phyloP scores from a whole-genome alignment of 345 rosid species.

The Erodium maritimum region DNA sequence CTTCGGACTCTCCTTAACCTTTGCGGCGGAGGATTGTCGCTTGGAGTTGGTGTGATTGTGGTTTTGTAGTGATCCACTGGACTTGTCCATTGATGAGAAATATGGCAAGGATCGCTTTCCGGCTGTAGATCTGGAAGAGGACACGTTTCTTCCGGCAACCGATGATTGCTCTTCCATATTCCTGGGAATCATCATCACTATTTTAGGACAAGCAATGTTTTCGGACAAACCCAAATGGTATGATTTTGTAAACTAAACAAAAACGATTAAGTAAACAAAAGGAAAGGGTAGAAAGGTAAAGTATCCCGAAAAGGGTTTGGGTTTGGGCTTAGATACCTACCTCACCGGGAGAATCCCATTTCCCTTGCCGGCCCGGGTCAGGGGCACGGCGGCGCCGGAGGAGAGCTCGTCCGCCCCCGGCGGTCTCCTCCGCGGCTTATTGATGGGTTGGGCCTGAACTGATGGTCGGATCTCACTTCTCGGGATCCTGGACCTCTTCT shows the following conservation, averaged over 20 bases:
- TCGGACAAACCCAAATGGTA: too few species aligned
- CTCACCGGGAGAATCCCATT: too few species aligned
- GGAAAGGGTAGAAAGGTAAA: too few species aligned
- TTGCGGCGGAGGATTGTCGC: too few species aligned
- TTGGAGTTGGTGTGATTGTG: too few species aligned
- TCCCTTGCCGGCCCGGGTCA: too few species aligned
- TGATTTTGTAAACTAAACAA: too few species aligned
- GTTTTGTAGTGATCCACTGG: slow-evolving; percentile 20
- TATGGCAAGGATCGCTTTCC: slow-evolving; percentile 42
- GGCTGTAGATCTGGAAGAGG: slow-evolving; percentile 38
- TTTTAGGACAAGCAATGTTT: too few species aligned
- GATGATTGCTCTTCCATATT: slow-evolving; percentile 37
- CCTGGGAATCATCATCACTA: slow-evolving; percentile 41
- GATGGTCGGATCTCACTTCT: slow-evolving; percentile 51
- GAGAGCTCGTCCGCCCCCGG: slow-evolving; percentile 10
- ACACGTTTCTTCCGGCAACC: slow-evolving; percentile 21
- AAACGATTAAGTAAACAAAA: too few species aligned
- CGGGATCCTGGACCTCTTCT: slow-evolving; percentile 46
- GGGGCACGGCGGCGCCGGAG: slow-evolving; percentile 28
- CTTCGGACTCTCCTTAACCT: too few species aligned
- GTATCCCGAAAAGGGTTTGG: too few species aligned
- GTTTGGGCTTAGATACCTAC: too few species aligned
- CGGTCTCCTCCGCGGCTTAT: slow-evolving; percentile 22
- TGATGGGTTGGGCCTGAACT: slow-evolving; percentile 23
- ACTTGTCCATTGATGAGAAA: slow-evolving; percentile 5